A percentile compares a stretch with the other conserved stretches of the same genome.
phyloP scores from a whole-genome alignment of 805 yeast species.

The Candida pini region DNA sequence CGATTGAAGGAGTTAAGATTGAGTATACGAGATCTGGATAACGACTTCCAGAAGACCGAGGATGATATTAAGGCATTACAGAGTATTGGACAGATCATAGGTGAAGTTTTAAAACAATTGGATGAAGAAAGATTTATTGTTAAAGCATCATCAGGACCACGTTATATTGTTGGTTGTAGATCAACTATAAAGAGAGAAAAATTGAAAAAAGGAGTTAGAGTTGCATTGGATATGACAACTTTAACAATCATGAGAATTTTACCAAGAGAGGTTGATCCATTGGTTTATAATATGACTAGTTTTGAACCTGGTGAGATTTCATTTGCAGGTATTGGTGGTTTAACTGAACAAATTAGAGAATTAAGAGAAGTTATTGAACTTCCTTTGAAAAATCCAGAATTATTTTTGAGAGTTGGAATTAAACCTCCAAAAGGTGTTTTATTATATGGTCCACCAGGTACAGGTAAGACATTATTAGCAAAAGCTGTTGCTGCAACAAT shows the following conservation, averaged over 20 bases:
- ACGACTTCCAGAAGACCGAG: conserved; percentile 86
- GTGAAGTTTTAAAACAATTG: conserved; percentile 92
- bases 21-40: conserved; percentile 77
- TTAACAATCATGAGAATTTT: conserved; percentile 94
- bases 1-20: conserved; percentile 78
- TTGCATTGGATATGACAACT: conserved; percentile 95
- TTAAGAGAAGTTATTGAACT: conserved; percentile 95
- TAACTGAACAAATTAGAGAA: conserved; percentile 92
- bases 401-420: conserved; percentile 92
- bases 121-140: conserved; percentile 94
- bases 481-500: conserved; percentile 98
- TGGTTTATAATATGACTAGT: conserved; percentile 96
- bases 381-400: conserved; percentile 94
- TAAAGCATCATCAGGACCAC: conserved; percentile 94
- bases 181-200: conserved; percentile 81
- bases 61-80: conserved; percentile 96
- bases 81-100: conserved; percentile 94
- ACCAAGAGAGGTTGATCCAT: conserved; percentile 97
- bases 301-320: conserved; percentile 97
- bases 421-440: conserved; percentile 98
- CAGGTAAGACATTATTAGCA: conserved; percentile 93
- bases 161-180: conserved; percentile 96
- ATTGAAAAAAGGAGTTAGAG: conserved; percentile 90
- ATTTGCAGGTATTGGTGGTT: conserved; percentile 93
- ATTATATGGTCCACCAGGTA: conserved; percentile 97